phyloP scores from a whole-genome alignment of 805 yeast genomes.

The Pichia thaimueangensis region DNA sequence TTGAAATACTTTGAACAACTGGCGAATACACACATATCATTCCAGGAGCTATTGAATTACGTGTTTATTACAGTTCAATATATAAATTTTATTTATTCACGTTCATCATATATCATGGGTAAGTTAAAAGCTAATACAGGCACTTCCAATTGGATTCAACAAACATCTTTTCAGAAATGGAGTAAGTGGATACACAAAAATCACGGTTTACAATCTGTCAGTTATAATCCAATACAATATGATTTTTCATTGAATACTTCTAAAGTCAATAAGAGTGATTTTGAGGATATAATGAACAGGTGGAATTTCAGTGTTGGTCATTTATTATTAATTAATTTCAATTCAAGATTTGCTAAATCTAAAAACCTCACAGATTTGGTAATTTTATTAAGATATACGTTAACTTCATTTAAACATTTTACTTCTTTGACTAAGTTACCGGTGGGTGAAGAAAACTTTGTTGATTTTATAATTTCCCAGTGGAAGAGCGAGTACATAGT shows the following conservation, averaged over 20 bases:
- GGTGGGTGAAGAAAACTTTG: neutral
- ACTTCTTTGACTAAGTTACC: slow-evolving; percentile 24
- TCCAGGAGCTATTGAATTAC: slow-evolving; percentile 24
- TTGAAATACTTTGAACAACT: slow-evolving; percentile 12
- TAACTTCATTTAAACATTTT: slow-evolving; percentile 26
- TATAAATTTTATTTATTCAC: slow-evolving; percentile 19
- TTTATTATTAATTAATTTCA: slow-evolving; percentile 11
- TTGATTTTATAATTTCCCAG: slow-evolving; percentile 13
- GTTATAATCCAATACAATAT: slow-evolving; percentile 19
- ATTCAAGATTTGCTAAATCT: slow-evolving; percentile 8
- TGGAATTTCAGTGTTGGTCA: slow-evolving; percentile 23
- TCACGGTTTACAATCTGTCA: slow-evolving; percentile 3
- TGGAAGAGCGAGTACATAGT: slow-evolving; percentile 20
- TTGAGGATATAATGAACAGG: slow-evolving; percentile 8
- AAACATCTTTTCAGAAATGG: slow-evolving; percentile 25
- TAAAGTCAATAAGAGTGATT: slow-evolving; percentile 6
- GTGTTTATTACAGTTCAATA: slow-evolving; percentile 27
- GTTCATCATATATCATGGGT: slow-evolving; percentile 18
- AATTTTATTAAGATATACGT: slow-evolving; percentile 15
- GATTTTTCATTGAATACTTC: slow-evolving; percentile 13
- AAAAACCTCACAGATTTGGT: slow-evolving; percentile 17
- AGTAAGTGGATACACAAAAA: slow-evolving; percentile 23
- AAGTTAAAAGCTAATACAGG: slow-evolving; percentile 20
- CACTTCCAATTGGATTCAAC: slow-evolving; percentile 24
- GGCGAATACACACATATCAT: slow-evolving; percentile 12